Percentiles rank a stretch among this genome's conserved stretches.
These are phyloP conservation scores for Mycena pura DNA, from an alignment of 768 basidiomycete genomes.

Conservation along the genomic window DNA sequence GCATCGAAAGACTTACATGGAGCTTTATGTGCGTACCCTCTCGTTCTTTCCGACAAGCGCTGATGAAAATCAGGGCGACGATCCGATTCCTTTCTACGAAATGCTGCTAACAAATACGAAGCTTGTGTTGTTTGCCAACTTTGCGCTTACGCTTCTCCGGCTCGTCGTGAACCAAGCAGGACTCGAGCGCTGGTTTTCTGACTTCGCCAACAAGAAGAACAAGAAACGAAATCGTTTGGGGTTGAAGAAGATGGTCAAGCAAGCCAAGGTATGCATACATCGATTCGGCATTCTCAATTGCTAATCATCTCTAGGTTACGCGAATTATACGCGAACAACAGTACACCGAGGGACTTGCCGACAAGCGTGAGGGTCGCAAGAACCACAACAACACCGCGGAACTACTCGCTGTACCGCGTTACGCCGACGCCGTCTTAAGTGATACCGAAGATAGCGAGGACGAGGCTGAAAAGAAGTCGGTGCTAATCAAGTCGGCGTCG, in stretches of 20 bases:
- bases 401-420: too few relatives aligned
- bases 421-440: too few relatives aligned
- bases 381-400: too few relatives aligned
- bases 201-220: slow-evolving; percentile 17
- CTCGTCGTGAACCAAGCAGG: slow-evolving; percentile 17
- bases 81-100: slow-evolving; percentile 10
- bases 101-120: neutral
- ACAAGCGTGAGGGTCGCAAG: too few relatives aligned
- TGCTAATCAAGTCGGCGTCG: too few relatives aligned
- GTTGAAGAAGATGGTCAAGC: slow-evolving; percentile 11
- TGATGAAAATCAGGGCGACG: neutral
- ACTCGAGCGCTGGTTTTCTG: slow-evolving; percentile 14
- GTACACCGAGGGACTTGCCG: too few relatives aligned
- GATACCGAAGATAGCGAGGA: too few relatives aligned
- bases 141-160: neutral
- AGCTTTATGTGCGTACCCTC: neutral
- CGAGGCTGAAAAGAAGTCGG: too few relatives aligned
- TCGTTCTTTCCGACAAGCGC: too few relatives aligned
- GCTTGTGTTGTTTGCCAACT: neutral
- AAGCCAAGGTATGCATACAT: slow-evolving; percentile 16
- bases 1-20: neutral
- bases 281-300: too few relatives aligned
- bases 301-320: too few relatives aligned
- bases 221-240: slow-evolving; percentile 13
- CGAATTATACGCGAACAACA: too few relatives aligned